phyloP scores from a whole-genome alignment of 1,284 basidiomycete genomes.

The Rhodotorula sp. region DNA sequence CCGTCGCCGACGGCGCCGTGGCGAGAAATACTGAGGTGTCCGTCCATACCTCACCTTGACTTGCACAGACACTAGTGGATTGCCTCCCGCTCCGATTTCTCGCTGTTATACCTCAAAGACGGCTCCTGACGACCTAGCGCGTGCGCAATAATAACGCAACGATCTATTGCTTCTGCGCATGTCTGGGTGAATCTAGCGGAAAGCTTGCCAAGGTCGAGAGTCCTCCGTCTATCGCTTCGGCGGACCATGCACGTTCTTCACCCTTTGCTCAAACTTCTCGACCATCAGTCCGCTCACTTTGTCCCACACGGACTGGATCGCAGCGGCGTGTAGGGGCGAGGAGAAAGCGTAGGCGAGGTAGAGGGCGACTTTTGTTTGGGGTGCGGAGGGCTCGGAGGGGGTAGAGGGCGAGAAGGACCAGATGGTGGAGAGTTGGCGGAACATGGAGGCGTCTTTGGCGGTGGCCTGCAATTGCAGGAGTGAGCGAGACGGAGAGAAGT shows the following conservation, averaged over 20 bases:
- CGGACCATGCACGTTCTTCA: slow-evolving; percentile 20
- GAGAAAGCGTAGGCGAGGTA: slow-evolving; percentile 76
- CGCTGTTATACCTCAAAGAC: neutral
- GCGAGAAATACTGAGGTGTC: neutral
- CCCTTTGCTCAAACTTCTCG: slow-evolving; percentile 70
- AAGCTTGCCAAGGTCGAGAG: neutral
- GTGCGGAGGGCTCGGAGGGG: slow-evolving; percentile 4
- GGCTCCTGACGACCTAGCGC: no score
- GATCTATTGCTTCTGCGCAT: no score
- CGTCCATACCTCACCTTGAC: no score
- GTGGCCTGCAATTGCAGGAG: slow-evolving; percentile 59
- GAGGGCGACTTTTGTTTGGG: slow-evolving; percentile 44
- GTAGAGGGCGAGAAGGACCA: slow-evolving; percentile 53
- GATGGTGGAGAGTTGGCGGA: slow-evolving; percentile 76
- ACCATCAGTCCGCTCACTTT: slow-evolving; percentile 87
- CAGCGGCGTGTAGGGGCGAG: slow-evolving; percentile 77
- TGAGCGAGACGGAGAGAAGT: neutral
- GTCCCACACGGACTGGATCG: slow-evolving; percentile 79
- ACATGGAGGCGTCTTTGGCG: slow-evolving; percentile 76
- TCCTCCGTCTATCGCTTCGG: neutral
- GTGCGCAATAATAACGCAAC: no score
- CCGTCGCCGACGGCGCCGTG: neutral
- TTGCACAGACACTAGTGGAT: neutral
- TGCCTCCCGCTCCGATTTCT: neutral
- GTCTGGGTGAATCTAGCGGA: no score